Evolutionary conservation across 805 yeast species (phyloP), one percentile per base, ranked within the genome.

Genomic region (Phaffomyces thermotolerans): DNA sequence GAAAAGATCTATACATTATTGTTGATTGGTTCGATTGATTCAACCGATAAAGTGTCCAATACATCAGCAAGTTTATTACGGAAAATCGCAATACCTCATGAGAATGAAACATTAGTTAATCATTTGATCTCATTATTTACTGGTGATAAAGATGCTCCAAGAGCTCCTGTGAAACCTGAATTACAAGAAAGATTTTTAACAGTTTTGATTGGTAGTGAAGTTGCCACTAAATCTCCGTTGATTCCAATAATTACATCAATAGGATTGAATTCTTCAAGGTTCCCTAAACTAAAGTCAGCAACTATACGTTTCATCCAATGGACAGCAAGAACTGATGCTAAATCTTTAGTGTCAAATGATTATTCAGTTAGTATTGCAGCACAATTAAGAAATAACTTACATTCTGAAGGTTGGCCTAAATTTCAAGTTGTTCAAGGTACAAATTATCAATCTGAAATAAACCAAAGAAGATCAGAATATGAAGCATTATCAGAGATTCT

Each of bases 401-500:
- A 71, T 42, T 60, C 70, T 18, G 81, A 76, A 43, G 84, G 84
- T 4, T 79, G 84, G 84, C 84, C 84, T 7, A 65, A 59, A 45
- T 50, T 71, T 37, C 69, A 66, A 37, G 51, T 65, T 12, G 60
- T 60, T 0, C 66, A 64, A 3, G 66, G 69, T 12, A 65, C 67
- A 14, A 64, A 67, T 42, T 66, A 63, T 36, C 52, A 68, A 3
- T 39, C 38, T 6, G 56, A 52, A 14, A 47, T 75, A 3, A 52
- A 62, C 6, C 81, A 76, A 51, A 71, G 93, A 52, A 72, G 74
- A 53, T 62, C 71, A 33, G 87, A 84, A 52, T 90, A 87, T 56
- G 95, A 86, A 58, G 81, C 95, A 0, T 60, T 90, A 22, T 93
- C 95, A 2, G 72, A 78, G 18, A 68, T 90, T 8, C 57, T 84